Percentiles rank a stretch among this genome's conserved stretches.
Conservation (phyloP, 331 rosid species). For the Telfairia occidentalis region DNA sequence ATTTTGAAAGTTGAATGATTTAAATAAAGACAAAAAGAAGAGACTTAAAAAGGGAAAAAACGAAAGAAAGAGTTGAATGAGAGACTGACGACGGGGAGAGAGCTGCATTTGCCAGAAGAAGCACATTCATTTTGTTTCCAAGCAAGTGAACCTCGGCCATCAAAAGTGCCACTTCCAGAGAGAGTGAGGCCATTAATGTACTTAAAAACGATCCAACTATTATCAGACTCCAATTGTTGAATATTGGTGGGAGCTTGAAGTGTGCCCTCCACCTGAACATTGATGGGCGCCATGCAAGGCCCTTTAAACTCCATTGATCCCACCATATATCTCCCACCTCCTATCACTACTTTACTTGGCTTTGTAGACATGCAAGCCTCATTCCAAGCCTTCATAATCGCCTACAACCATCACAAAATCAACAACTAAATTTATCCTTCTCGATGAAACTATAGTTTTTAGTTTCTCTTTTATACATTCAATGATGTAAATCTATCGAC, state of each 20-base stretch:
- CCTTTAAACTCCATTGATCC: not conserved
- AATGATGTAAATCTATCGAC: too few species aligned
- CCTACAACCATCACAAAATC: conserved; percentile 22
- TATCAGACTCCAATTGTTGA: not conserved
- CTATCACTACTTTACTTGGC: not conserved
- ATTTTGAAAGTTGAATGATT: too few species aligned
- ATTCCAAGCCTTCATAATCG: conserved; percentile 16
- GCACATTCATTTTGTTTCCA: conserved; percentile 1
- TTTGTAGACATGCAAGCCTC: conserved; percentile 6
- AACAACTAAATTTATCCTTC: not conserved
- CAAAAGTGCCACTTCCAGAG: conserved; percentile 3
- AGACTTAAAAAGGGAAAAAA: too few species aligned
- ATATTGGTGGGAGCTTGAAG: not conserved
- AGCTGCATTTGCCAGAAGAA: not conserved
- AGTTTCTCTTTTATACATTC: too few species aligned
- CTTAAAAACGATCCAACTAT: conserved; percentile 2
- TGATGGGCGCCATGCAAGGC: conserved; percentile 9
- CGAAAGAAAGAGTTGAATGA: too few species aligned
- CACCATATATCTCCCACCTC: not conserved
- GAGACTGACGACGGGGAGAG: conserved; percentile 4
- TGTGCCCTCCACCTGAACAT: not conserved
- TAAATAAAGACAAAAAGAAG: not conserved
- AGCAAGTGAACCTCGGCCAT: conserved; percentile 4
- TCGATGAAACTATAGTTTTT: too few species aligned
- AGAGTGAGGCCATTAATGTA: not conserved